These are phyloP conservation scores for Podila epicladia DNA, from an alignment of 192 early-diverging fungal species.

Conservation along the genomic window DNA sequence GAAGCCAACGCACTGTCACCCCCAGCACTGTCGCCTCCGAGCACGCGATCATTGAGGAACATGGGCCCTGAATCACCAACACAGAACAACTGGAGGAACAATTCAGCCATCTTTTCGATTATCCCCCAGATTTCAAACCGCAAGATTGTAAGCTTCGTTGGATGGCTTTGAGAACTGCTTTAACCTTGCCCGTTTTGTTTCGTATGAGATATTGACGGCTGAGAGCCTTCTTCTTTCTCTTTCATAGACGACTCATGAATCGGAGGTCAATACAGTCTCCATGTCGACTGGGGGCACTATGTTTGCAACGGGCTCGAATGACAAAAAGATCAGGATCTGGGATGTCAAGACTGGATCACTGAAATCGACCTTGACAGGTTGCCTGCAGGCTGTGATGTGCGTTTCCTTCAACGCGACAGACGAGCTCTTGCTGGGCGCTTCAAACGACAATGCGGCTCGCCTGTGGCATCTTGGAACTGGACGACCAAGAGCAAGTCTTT, in stretches of 20 bases:
- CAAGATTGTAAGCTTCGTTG: constrained; percentile 26
- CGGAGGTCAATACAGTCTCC: constrained; percentile 86
- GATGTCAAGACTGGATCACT: constrained; percentile 77
- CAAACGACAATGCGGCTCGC: constrained; percentile 91
- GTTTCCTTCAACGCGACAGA: constrained; percentile 76
- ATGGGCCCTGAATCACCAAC: constrained; percentile 42
- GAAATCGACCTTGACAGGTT: constrained; percentile 76
- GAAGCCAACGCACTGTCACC: constrained; percentile 15
- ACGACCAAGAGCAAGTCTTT: constrained; percentile 67
- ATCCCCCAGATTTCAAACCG: constrained; percentile 36
- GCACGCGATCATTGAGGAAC: constrained; percentile 37
- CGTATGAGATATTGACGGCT: not conserved
- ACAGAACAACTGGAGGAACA: constrained; percentile 36
- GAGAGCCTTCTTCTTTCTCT: too few species aligned
- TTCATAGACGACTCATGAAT: constrained; percentile 70
- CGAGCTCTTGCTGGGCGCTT: constrained; percentile 80
- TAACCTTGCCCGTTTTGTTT: not conserved
- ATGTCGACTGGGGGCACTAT: constrained; percentile 73
- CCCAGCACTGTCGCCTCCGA: constrained; percentile 23
- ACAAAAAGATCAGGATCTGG: constrained; percentile 82
- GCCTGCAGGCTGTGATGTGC: constrained; percentile 86
- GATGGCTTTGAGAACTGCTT: not conserved
- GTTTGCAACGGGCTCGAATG: constrained; percentile 84
- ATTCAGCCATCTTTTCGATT: constrained; percentile 43
- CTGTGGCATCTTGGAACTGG: constrained; percentile 87